phyloP scores from a whole-genome alignment of 345 rosid genomes.

The Microcos paniculata region DNA sequence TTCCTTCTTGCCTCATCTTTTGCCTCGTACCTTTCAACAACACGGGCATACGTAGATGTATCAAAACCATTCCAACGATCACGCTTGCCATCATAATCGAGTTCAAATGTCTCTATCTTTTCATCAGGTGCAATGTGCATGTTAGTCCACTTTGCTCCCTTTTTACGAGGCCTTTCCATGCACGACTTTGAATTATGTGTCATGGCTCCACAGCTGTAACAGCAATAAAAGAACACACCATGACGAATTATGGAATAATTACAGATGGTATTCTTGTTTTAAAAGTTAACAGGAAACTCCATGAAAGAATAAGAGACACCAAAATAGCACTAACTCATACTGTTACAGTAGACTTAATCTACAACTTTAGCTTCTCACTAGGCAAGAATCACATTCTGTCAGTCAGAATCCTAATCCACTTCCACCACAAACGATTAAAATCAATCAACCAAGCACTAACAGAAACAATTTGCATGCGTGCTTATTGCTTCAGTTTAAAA shows the following conservation, averaged over 20 bases:
- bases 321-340: background rate
- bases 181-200: constrained; percentile 72
- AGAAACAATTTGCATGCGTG: background rate
- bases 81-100: constrained; percentile 87
- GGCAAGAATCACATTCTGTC: background rate
- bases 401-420: background rate
- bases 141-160: constrained; percentile 72
- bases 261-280: background rate
- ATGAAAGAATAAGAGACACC: background rate
- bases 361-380: background rate
- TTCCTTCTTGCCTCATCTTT: constrained; percentile 77
- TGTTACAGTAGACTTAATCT: background rate
- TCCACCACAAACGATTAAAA: background rate
- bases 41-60: constrained; percentile 59
- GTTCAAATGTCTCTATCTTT: constrained; percentile 73
- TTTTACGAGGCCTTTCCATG: constrained; percentile 78
- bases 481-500: background rate
- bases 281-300: background rate
- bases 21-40: constrained; percentile 77
- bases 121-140: constrained; percentile 86
- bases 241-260: background rate
- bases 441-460: background rate
- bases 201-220: constrained; percentile 83
- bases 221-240: background rate
- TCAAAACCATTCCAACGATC: constrained; percentile 94